A percentile compares a stretch with the other conserved stretches of the same genome.
phyloP scores from a whole-genome alignment of 2,329 filamentous ascomycete species.

The Aureobasidium subglaciale region DNA sequence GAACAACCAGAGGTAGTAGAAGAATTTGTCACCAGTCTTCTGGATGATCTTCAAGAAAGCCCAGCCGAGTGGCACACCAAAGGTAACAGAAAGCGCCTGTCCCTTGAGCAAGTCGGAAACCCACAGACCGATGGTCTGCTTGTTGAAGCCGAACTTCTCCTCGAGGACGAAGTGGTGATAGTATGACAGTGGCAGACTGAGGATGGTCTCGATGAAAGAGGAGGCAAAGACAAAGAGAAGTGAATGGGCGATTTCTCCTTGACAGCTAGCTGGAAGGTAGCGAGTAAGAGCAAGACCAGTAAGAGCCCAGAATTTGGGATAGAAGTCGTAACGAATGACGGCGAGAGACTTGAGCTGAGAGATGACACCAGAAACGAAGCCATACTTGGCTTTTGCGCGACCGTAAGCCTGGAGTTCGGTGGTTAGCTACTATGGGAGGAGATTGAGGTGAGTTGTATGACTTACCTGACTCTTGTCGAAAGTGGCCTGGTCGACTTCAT shows the following conservation, averaged over 20 bases:
- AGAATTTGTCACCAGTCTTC: slow-evolving; percentile 88
- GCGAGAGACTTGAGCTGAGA: slow-evolving; percentile 80
- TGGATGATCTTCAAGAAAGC: slow-evolving; percentile 92
- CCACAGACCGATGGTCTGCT: slow-evolving; percentile 86
- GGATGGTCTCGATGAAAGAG: slow-evolving; percentile 69
- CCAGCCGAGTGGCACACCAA: slow-evolving; percentile 82
- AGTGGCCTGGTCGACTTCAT: slow-evolving; percentile 81
- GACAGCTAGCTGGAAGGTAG: slow-evolving; percentile 70
- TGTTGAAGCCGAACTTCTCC: slow-evolving; percentile 98
- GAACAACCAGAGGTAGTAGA: slow-evolving; percentile 97
- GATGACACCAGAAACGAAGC: slow-evolving; percentile 73
- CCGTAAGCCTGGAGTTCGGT: slow-evolving; percentile 64
- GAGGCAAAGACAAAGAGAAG: slow-evolving; percentile 88
- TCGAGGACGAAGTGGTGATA: slow-evolving; percentile 96
- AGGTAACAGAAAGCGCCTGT: slow-evolving; percentile 69
- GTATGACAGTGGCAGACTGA: slow-evolving; percentile 74
- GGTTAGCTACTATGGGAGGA: no score
- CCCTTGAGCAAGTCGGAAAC: slow-evolving; percentile 86
- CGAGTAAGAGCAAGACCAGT: slow-evolving; percentile 67
- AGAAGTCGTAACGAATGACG: slow-evolving; percentile 83
- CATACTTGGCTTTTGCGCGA: slow-evolving; percentile 88
- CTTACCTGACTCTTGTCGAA: slow-evolving; percentile 83
- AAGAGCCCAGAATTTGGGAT: slow-evolving; percentile 83
- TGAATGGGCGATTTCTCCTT: slow-evolving; percentile 88
- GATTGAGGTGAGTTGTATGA: slow-evolving; percentile 18